A percentile compares a stretch with the other conserved stretches of the same genome.
These are phyloP conservation scores for Mimosa bimucronata DNA, from an alignment of 306 rosid species.

Conservation along the genomic window DNA sequence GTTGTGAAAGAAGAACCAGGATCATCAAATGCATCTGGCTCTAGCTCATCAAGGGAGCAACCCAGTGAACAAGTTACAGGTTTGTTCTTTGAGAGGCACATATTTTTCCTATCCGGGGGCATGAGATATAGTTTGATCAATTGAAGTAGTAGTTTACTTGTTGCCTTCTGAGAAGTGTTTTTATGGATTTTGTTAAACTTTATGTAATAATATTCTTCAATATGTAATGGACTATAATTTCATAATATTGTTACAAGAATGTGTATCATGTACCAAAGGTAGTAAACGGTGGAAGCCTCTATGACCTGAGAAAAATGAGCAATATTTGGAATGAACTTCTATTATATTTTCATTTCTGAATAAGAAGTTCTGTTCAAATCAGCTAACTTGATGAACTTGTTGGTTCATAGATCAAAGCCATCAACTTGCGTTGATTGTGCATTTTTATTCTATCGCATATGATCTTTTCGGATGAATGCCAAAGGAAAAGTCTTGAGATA, in stretches of 20 bases:
- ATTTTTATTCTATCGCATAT: background rate
- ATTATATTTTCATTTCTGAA: no score
- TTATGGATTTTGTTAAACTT: background rate
- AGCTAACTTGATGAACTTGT: no score
- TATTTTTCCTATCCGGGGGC: background rate
- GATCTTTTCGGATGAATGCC: background rate
- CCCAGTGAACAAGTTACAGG: conserved; percentile 60
- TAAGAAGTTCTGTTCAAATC: no score
- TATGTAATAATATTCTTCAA: background rate
- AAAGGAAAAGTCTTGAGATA: background rate
- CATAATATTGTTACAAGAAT: background rate
- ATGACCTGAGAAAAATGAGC: conserved; percentile 11
- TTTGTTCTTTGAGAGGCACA: conserved; percentile 34
- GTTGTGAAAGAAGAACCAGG: conserved; percentile 53
- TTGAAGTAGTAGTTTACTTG: conserved; percentile 1
- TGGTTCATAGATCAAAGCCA: background rate
- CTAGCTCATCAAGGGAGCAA: conserved; percentile 68
- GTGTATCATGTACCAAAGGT: background rate
- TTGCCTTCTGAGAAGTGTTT: conserved; percentile 3
- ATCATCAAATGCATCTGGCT: conserved; percentile 64
- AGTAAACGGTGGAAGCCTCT: conserved; percentile 9
- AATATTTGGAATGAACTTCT: no score
- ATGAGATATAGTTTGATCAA: conserved; percentile 23
- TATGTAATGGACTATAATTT: conserved; percentile 5
- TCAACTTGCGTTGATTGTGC: background rate